A percentile compares a stretch with the other conserved stretches of the same genome.
These are phyloP conservation scores for Candida albicans DNA, from an alignment of 1,139 yeast species.

Conservation along the genomic window DNA sequence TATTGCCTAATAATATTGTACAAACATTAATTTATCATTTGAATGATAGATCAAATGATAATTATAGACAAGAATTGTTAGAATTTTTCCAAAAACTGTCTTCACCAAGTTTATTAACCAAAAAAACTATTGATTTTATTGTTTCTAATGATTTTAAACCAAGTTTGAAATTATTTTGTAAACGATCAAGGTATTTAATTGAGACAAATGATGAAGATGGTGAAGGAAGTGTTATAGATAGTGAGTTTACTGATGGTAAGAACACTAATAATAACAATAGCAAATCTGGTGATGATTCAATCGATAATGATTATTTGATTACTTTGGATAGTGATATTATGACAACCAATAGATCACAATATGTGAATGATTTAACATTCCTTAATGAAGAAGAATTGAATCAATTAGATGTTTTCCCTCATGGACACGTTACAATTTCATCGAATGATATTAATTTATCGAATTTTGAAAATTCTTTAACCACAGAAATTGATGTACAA, in stretches of 20 bases:
- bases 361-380: slow-evolving; percentile 19
- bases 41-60: slow-evolving; percentile 22
- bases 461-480: slow-evolving; percentile 32
- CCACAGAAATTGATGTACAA: slow-evolving; percentile 28
- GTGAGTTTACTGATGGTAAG: slow-evolving; percentile 1
- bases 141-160: slow-evolving; percentile 51
- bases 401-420: slow-evolving; percentile 37
- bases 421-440: slow-evolving; percentile 32
- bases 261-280: neutral
- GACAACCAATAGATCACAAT: slow-evolving; percentile 30
- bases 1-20: slow-evolving; percentile 35
- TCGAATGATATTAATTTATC: slow-evolving; percentile 43
- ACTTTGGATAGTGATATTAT: slow-evolving; percentile 35
- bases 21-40: slow-evolving; percentile 30
- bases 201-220: slow-evolving; percentile 21
- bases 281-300: neutral
- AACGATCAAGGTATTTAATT: slow-evolving; percentile 50
- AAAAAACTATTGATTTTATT: slow-evolving; percentile 52
- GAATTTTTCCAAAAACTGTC: slow-evolving; percentile 25
- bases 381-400: slow-evolving; percentile 8
- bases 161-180: slow-evolving; percentile 41
- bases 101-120: slow-evolving; percentile 40
- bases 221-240: neutral
- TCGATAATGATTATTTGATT: slow-evolving; percentile 38
- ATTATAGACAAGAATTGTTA: slow-evolving; percentile 22